Evolutionary conservation across 305 asterid species (phyloP).

Genomic region (Rubia balearica): DNA sequence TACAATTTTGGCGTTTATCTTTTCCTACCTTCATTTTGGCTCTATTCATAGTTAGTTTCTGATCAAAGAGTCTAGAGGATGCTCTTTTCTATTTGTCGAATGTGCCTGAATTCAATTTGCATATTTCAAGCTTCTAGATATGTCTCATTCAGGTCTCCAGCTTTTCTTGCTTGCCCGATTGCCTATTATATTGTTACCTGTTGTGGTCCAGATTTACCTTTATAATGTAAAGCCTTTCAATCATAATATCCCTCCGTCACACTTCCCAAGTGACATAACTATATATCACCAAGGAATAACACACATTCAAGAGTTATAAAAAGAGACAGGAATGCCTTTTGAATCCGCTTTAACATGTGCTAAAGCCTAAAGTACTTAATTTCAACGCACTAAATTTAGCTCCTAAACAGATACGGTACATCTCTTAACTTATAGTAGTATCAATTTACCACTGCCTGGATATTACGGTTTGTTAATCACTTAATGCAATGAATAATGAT

Average conservation of each 20-base stretch:
- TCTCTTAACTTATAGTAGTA: no score
- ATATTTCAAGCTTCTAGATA: neutral
- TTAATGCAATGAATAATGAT: neutral
- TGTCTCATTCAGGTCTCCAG: neutral
- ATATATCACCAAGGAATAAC: neutral
- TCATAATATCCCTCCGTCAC: neutral
- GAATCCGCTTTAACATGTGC: neutral
- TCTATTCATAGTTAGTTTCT: neutral
- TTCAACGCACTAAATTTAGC: no score
- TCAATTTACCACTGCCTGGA: neutral
- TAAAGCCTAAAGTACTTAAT: no score
- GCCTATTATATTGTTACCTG: neutral
- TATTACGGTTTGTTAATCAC: neutral
- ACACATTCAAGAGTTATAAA: neutral
- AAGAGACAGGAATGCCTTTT: neutral
- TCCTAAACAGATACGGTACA: no score
- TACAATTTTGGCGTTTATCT: no score
- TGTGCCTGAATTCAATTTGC: neutral
- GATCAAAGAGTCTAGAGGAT: neutral
- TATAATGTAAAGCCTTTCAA: no score
- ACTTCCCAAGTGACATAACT: no score
- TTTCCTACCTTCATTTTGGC: no score
- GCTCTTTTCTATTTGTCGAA: neutral
- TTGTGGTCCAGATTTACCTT: neutral
- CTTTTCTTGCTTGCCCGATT: neutral